Evolutionary conservation across 2,329 filamentous ascomycete species (phyloP).

Genomic region (Diaporthe velutina): DNA sequence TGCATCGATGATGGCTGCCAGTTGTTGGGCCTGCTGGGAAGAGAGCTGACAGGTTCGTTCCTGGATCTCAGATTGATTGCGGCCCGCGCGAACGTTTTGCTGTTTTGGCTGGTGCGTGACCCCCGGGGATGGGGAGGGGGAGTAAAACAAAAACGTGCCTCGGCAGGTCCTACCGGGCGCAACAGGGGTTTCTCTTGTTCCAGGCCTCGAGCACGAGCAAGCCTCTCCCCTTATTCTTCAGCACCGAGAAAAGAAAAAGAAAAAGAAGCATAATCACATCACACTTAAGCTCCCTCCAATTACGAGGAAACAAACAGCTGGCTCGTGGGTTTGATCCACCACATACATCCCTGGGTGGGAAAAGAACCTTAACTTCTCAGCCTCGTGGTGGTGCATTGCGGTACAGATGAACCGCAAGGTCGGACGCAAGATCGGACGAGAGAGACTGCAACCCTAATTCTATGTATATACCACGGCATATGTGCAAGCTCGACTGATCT

Average conservation of each 20-base stretch:
- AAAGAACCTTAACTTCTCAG: conserved; percentile 6
- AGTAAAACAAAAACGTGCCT: not conserved
- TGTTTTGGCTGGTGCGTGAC: not conserved
- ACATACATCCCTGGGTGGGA: not conserved
- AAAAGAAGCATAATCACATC: conserved; percentile 27
- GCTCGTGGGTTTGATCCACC: conserved; percentile 10
- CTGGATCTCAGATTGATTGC: conserved; percentile 28
- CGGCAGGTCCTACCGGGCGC: conserved; percentile 5
- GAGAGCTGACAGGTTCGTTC: conserved; percentile 13
- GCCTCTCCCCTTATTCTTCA: not conserved
- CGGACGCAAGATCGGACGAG: conserved; percentile 4
- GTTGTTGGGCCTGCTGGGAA: not conserved
- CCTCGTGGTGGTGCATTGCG: conserved; percentile 22
- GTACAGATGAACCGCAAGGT: conserved; percentile 26
- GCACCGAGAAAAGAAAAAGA: not conserved
- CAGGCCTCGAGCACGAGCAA: too few relatives aligned
- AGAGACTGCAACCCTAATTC: not conserved
- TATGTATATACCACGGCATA: conserved; percentile 26
- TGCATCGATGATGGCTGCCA: conserved; percentile 24
- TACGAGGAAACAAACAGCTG: not conserved
- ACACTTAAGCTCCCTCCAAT: conserved; percentile 8
- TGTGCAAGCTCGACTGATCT: not conserved
- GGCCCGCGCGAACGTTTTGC: not conserved
- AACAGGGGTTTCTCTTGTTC: conserved; percentile 1
- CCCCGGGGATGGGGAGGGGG: not conserved